Percentiles rank a stretch among this genome's conserved stretches.
Evolutionary conservation across 176 grass and related monocot species (phyloP).

Genomic region (Juncus inflexus): DNA sequence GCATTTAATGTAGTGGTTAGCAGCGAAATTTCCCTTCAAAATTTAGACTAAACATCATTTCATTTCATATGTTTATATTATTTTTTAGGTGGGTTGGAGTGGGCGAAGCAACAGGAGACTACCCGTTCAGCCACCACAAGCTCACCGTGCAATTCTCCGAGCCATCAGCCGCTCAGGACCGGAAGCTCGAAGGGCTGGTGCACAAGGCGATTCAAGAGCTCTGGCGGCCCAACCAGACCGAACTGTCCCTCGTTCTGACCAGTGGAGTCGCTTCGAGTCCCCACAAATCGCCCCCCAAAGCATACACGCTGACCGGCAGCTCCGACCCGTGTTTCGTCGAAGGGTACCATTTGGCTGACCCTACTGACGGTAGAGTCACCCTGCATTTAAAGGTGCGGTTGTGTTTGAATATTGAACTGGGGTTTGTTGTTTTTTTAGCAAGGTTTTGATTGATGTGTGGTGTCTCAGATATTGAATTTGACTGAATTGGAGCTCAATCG

Average conservation of each 20-base stretch:
- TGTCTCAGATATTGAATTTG: constrained; percentile 93
- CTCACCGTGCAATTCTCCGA: constrained; percentile 94
- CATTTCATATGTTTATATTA: not conserved
- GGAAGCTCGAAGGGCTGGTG: constrained; percentile 96
- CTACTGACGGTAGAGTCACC: constrained; percentile 85
- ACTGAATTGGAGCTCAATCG: constrained; percentile 94
- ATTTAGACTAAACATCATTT: constrained; percentile 13
- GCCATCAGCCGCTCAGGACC: constrained; percentile 77
- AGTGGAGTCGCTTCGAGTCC: constrained; percentile 60
- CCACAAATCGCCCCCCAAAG: constrained; percentile 86
- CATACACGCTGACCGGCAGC: constrained; percentile 57
- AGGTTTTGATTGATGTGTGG: constrained; percentile 1
- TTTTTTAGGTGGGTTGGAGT: constrained; percentile 87
- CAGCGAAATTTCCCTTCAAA: too few species aligned
- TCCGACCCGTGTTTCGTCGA: constrained; percentile 97
- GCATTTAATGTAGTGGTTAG: too few species aligned
- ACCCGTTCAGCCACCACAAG: constrained; percentile 98
- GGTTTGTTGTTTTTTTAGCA: constrained; percentile 7
- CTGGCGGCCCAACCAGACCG: constrained; percentile 69
- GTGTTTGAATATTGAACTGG: constrained; percentile 16
- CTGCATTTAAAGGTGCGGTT: constrained; percentile 73
- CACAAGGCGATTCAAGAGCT: constrained; percentile 96
- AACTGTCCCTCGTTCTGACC: constrained; percentile 77
- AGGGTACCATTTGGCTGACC: constrained; percentile 91
- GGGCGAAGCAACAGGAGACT: constrained; percentile 87